Conservation (phyloP, 495 filamentous ascomycete genomes). For the Amphirosellinia nigrospora region DNA sequence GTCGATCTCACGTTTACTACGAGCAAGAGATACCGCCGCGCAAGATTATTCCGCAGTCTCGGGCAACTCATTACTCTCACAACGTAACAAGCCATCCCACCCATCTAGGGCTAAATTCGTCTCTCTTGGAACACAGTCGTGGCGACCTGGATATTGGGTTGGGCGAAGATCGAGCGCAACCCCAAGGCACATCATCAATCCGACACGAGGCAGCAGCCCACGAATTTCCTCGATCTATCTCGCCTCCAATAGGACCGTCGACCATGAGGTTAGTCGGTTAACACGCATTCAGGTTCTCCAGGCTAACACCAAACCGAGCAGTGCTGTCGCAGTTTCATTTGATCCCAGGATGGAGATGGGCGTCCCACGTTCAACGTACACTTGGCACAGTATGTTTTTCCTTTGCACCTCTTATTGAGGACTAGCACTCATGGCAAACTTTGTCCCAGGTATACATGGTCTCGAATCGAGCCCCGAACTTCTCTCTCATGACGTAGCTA, state of each 20-base stretch:
- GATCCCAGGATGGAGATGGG: conserved; percentile 54
- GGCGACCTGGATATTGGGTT: conserved; percentile 40
- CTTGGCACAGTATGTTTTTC: conserved; percentile 41
- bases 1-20: conserved; percentile 37
- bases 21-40: conserved; percentile 41
- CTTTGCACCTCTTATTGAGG: background rate
- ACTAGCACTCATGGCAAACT: conserved; percentile 10
- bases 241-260: conserved; percentile 35
- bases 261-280: conserved; percentile 49
- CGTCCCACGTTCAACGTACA: conserved; percentile 47
- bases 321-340: conserved; percentile 53
- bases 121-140: conserved; percentile 29
- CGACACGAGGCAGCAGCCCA: conserved; percentile 38
- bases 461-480: conserved; percentile 46
- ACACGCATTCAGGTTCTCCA: background rate
- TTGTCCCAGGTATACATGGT: conserved; percentile 34
- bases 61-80: conserved; percentile 33
- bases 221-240: conserved; percentile 41
- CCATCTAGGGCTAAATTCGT: conserved; percentile 30
- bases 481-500: conserved; percentile 48
- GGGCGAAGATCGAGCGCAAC: conserved; percentile 36
- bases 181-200: conserved; percentile 26
- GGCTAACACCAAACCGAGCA: conserved; percentile 31
- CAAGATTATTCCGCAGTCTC: conserved; percentile 30
- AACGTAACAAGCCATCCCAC: conserved; percentile 30